Conservation (phyloP, 768 basidiomycete genomes). For the Glaciozyma antarctica region DNA sequence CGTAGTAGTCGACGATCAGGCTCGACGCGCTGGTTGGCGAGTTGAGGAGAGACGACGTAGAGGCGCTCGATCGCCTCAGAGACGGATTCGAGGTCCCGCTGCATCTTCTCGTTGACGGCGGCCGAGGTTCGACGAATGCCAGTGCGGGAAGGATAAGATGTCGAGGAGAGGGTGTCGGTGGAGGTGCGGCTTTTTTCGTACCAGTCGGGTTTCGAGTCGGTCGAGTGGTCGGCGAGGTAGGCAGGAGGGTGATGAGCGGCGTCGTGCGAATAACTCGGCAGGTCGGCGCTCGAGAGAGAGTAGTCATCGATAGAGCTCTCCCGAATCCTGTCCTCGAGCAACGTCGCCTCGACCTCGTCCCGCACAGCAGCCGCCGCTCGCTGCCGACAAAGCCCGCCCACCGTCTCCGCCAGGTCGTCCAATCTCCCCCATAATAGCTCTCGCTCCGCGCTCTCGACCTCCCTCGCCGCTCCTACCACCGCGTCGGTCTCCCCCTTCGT, state of each 20-base stretch:
- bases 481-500: constrained; percentile 45
- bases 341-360: neutral
- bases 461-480: constrained; percentile 42
- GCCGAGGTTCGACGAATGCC: neutral
- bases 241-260: constrained; percentile 21
- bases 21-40: constrained; percentile 88
- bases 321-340: neutral
- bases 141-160: neutral
- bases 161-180: constrained; percentile 5
- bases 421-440: constrained; percentile 66
- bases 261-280: constrained; percentile 17
- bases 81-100: constrained; percentile 71
- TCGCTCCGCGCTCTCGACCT: constrained; percentile 49
- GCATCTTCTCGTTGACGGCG: constrained; percentile 60
- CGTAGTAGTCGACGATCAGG: constrained; percentile 55
- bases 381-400: constrained; percentile 58
- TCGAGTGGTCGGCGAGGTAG: constrained; percentile 12
- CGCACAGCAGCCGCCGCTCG: constrained; percentile 41
- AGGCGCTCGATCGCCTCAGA: constrained; percentile 81
- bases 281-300: neutral
- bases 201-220: neutral
- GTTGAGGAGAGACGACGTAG: constrained; percentile 73
- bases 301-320: constrained; percentile 10
- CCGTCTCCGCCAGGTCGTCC: constrained; percentile 61
- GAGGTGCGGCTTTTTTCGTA: neutral